Evolutionary conservation across 2,329 filamentous ascomycete species (phyloP).

Genomic region (Sarocladium oryzae): DNA sequence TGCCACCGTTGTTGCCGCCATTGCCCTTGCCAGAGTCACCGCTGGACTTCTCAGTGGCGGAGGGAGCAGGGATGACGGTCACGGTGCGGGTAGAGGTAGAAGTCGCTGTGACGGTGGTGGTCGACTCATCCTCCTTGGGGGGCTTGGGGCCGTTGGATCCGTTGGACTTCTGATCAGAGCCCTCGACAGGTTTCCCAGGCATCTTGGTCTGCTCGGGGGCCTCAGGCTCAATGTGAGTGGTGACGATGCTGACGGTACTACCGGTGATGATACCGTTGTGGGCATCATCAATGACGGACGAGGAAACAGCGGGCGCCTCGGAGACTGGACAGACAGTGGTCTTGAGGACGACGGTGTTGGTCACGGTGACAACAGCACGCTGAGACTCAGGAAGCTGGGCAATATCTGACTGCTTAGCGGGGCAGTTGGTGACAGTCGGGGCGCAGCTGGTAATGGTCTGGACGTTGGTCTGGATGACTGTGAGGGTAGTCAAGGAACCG

Average conservation of each 20-base stretch:
- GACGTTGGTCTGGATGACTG: conserved; percentile 48
- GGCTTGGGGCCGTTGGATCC: conserved; percentile 11
- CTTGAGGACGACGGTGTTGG: conserved; percentile 32
- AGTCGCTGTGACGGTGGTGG: conserved; percentile 32
- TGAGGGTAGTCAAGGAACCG: conserved; percentile 29
- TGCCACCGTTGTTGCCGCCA: conserved; percentile 13
- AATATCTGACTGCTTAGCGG: conserved; percentile 26
- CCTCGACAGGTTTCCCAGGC: conserved; percentile 3
- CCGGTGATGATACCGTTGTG: conserved; percentile 31
- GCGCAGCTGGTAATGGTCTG: conserved; percentile 53
- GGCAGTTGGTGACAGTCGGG: conserved; percentile 52
- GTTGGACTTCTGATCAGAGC: conserved; percentile 3
- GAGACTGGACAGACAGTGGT: conserved; percentile 40
- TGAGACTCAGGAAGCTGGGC: conserved; percentile 29
- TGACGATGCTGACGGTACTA: conserved; percentile 25
- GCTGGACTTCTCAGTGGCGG: conserved; percentile 18
- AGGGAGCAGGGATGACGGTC: conserved; percentile 24
- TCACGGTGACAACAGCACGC: conserved; percentile 27
- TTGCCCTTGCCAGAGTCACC: conserved; percentile 13
- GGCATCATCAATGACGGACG: conserved; percentile 29
- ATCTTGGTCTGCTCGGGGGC: conserved; percentile 8
- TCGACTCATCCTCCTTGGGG: conserved; percentile 19
- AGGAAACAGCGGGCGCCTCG: conserved; percentile 33
- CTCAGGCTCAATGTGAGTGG: conserved; percentile 11
- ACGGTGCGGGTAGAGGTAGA: conserved; percentile 29